These are phyloP conservation scores for Apiospora sp. DNA, from an alignment of 2,329 filamentous ascomycete species.

Conservation along the genomic window DNA sequence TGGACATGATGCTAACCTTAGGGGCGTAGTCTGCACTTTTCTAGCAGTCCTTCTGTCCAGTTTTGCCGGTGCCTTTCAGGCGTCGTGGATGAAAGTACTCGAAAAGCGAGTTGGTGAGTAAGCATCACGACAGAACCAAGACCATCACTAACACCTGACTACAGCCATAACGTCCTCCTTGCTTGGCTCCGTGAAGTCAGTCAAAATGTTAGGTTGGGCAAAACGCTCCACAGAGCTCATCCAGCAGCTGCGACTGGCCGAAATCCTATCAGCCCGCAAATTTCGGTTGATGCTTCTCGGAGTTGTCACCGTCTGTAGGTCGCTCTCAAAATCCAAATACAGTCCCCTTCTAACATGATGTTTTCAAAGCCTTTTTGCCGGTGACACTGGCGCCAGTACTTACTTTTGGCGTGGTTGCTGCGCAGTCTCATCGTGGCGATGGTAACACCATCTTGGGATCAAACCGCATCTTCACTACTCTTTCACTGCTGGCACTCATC, in stretches of 20 bases:
- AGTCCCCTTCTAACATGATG: not conserved
- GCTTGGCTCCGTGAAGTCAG: conserved; percentile 27
- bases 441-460: conserved; percentile 1
- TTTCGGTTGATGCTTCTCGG: conserved; percentile 28
- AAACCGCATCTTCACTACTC: conserved; percentile 26
- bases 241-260: conserved; percentile 25
- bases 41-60: conserved; percentile 6
- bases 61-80: conserved; percentile 26
- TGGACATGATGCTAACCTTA: not conserved
- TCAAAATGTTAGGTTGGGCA: conserved; percentile 30
- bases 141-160: not conserved
- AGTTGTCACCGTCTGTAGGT: conserved; percentile 27
- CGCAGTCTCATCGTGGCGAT: conserved; percentile 14
- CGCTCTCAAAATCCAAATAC: too few species aligned
- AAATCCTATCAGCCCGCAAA: conserved; percentile 24
- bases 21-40: conserved; percentile 18
- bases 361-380: conserved; percentile 23
- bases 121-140: not conserved
- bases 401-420: conserved; percentile 25
- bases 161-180: conserved; percentile 26
- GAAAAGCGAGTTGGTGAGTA: conserved; percentile 27
- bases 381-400: conserved; percentile 24
- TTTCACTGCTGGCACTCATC: conserved; percentile 26
- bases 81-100: conserved; percentile 26
- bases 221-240: conserved; percentile 19